Base-by-base conservation (phyloP, 345 rosid species). In the Rhodomyrtus tomentosa region DNA sequence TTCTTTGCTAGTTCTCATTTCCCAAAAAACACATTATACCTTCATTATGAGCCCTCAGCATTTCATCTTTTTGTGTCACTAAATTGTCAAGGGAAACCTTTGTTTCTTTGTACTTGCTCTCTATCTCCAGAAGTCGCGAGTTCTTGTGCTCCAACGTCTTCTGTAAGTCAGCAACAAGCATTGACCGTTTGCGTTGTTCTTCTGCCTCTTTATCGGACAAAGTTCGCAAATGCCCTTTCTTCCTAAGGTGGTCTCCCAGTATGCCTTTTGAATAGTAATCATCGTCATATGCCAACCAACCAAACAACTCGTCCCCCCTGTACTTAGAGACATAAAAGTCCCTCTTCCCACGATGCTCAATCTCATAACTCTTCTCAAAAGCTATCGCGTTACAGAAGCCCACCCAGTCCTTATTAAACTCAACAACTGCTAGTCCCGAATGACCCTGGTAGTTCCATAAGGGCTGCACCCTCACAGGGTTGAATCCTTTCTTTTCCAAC, bases 211-310 rank as follows among this genome's bases (percentile, higher is more conserved):
- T 87, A 36, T 81, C 90, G 0, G 90, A 86, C 50, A 95, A 84
- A 82, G 92, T 90, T 82, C 93, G 94, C 86, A 95, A 79, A 83
- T 95, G 93, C 56, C 97, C 92, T 49, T 89, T 88, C 83, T 55
- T 92, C 22, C 85, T 88, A 29, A 95, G 91, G 81, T 87, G 83
- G 48, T 90, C 86, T 82, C 94, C 93, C 58, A 93, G 49, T 7
- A 90, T 24, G 29, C 86, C 83, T 29, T 29, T 81, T 10, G 87
- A 58, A 53, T 87, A 3, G 80, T 86, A 96, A 83, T 94, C 98
- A 49, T 87, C 92, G 50, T 89, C 94, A 25, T 93, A 81, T 13
- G 95, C 96, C 82, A 94, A 85, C 99, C 99, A 95, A 81, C 94
- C 98, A 86, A 89, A 95, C 55, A 85, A 62, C 76, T 82, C 88